Conservation (phyloP, 441 rosid species). For the Jatropha multifida region DNA sequence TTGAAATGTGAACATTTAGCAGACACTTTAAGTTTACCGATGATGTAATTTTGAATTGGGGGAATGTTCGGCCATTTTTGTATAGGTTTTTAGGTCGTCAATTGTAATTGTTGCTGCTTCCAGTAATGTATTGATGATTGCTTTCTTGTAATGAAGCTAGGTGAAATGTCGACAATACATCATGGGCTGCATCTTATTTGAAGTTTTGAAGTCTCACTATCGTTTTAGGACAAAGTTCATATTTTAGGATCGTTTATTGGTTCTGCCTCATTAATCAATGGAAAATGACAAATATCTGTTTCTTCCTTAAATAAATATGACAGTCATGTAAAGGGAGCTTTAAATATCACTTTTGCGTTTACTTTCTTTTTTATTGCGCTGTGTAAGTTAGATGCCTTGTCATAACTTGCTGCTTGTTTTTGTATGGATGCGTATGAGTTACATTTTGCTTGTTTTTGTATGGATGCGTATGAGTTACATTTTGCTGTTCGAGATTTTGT, state of each 20-base stretch:
- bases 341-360: too few relatives aligned
- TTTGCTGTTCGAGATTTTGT: constrained; percentile 4
- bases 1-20: neutral
- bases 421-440: neutral
- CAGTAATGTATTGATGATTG: neutral
- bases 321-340: too few relatives aligned
- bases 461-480: neutral
- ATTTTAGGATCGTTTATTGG: too few relatives aligned
- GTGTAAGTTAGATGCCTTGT: neutral
- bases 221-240: too few relatives aligned
- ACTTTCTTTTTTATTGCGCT: neutral
- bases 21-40: neutral
- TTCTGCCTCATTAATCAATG: too few relatives aligned
- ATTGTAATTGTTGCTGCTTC: neutral
- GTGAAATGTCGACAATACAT: too few relatives aligned
- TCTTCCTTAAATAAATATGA: too few relatives aligned
- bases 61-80: neutral
- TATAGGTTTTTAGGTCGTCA: neutral
- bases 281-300: too few relatives aligned
- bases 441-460: neutral
- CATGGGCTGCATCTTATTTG: neutral
- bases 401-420: neutral
- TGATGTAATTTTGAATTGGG: neutral
- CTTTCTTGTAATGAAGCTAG: too few relatives aligned
- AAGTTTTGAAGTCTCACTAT: too few relatives aligned